Conservation (phyloP, 2,329 filamentous ascomycete species). For the Geosmithia flava region DNA sequence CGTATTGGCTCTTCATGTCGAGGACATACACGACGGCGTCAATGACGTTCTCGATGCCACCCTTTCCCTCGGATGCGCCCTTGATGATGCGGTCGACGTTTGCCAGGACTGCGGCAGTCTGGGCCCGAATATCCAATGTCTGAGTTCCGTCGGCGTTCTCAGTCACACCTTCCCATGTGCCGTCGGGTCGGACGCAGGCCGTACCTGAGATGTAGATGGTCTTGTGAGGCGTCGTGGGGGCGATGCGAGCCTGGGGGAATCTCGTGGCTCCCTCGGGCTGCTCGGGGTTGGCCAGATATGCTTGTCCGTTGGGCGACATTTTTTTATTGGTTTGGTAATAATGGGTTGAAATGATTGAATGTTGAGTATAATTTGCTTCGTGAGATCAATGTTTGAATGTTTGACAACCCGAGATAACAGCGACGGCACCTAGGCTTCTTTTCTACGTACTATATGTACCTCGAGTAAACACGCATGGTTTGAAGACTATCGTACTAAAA, state of each 20-base stretch:
- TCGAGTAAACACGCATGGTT: background rate
- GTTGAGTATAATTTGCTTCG: no score
- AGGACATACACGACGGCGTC: constrained; percentile 26
- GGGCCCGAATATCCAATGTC: constrained; percentile 18
- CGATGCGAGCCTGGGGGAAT: constrained; percentile 22
- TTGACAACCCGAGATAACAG: no score
- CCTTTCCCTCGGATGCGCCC: constrained; percentile 20
- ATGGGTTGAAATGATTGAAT: background rate
- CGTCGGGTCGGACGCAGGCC: constrained; percentile 18
- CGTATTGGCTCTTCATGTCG: constrained; percentile 27
- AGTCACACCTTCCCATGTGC: constrained; percentile 19
- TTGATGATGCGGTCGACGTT: constrained; percentile 24
- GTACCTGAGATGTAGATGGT: constrained; percentile 24
- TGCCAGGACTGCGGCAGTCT: constrained; percentile 23
- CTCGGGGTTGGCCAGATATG: constrained; percentile 18
- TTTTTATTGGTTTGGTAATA: background rate
- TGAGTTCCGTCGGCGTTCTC: constrained; percentile 21
- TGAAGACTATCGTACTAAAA: background rate
- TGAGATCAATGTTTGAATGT: no score
- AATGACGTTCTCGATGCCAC: constrained; percentile 21
- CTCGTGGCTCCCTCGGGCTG: constrained; percentile 11
- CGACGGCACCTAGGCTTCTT: no score
- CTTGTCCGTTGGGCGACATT: constrained; percentile 19
- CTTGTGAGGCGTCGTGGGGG: constrained; percentile 13
- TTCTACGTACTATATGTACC: background rate